These are phyloP conservation scores for Panus rudis DNA, from an alignment of 768 basidiomycete genomes.

Conservation along the genomic window DNA sequence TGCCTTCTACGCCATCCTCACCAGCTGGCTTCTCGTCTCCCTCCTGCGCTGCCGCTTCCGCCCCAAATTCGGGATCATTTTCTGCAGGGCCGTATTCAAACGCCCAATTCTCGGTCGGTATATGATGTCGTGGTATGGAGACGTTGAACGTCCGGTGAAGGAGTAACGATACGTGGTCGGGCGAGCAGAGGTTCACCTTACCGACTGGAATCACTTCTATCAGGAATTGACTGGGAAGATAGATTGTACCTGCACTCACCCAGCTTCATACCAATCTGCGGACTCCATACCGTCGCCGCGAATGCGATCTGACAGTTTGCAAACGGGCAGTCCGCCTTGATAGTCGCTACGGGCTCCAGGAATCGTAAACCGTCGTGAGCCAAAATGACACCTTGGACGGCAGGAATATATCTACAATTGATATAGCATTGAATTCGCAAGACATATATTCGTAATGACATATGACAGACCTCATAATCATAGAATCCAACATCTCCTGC, in stretches of 20 bases:
- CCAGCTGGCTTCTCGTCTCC: conserved; percentile 13
- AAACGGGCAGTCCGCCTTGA: conserved; percentile 83
- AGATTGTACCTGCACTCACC: conserved; percentile 36
- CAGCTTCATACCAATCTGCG: conserved; percentile 72
- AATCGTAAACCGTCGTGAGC: conserved; percentile 78
- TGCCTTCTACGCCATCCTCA: conserved; percentile 30
- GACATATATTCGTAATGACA: conserved; percentile 6
- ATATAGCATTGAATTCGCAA: not conserved
- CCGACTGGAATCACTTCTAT: conserved; percentile 44
- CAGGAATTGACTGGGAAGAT: not conserved
- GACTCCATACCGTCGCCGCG: conserved; percentile 86
- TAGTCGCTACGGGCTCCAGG: conserved; percentile 50
- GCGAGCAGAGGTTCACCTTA: conserved; percentile 83
- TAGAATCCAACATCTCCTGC: conserved; percentile 86
- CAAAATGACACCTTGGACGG: conserved; percentile 81
- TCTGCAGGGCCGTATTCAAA: conserved; percentile 84
- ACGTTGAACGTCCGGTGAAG: conserved; percentile 91
- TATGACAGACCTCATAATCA: conserved; percentile 80
- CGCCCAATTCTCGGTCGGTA: conserved; percentile 71
- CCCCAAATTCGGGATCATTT: conserved; percentile 71
- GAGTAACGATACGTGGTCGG: conserved; percentile 87
- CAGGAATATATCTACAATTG: conserved; percentile 70
- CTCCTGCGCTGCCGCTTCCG: conserved; percentile 21
- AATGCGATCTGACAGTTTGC: conserved; percentile 68
- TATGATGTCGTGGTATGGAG: conserved; percentile 89